Conservation (phyloP, 208 protist genomes). For the Strigomonas oncopelti region DNA sequence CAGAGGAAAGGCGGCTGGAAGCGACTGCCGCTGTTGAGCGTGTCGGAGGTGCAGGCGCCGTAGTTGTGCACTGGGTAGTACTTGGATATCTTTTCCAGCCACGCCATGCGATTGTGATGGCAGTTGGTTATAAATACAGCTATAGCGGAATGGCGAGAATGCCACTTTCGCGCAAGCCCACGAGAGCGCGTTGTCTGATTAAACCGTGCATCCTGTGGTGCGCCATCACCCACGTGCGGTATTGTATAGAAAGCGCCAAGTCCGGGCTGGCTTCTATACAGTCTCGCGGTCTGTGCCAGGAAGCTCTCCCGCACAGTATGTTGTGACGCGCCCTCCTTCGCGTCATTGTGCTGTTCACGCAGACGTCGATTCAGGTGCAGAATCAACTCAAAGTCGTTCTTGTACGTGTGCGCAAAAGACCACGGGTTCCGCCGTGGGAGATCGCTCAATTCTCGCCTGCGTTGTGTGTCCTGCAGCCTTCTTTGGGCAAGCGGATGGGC, state of each 20-base stretch:
- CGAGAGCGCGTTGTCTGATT: not conserved
- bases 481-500: not conserved
- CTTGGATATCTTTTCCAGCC: constrained; percentile 21
- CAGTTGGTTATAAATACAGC: constrained; percentile 26
- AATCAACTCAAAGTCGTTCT: constrained; percentile 20
- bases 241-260: not conserved
- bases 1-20: not conserved
- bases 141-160: constrained; percentile 18
- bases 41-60: constrained; percentile 20
- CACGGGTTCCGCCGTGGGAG: constrained; percentile 9
- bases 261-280: not conserved
- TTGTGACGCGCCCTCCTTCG: not conserved
- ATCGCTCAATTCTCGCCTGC: not conserved
- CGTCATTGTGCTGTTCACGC: not conserved
- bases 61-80: constrained; percentile 47
- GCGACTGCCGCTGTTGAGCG: not conserved
- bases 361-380: constrained; percentile 19
- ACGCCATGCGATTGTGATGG: constrained; percentile 16
- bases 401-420: constrained; percentile 9
- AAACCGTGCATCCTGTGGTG: constrained; percentile 2
- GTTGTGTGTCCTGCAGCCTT: not conserved
- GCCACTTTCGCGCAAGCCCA: not conserved
- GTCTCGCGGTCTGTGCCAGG: not conserved
- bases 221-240: not conserved
- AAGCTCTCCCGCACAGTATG: too few species aligned